A percentile compares a stretch with the other conserved stretches of the same genome.
Conservation (phyloP, 2,329 filamentous ascomycete genomes). For the Orbilia blumenaviensis region DNA sequence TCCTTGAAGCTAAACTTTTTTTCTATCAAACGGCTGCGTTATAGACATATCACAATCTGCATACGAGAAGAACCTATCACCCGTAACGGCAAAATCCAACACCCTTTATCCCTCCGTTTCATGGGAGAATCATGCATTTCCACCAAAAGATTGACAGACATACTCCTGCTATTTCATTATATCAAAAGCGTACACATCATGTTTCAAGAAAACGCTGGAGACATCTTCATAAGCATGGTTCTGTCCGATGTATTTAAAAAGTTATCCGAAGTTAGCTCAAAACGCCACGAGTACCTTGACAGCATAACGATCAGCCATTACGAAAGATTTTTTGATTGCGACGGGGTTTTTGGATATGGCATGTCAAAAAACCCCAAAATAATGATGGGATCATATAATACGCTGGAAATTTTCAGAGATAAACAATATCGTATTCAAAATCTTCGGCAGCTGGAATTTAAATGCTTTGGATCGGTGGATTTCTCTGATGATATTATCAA, state of each 20-base stretch:
- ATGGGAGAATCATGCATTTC: neutral
- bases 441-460: neutral
- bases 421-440: neutral
- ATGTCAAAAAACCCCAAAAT: no score
- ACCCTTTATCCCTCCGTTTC: no score
- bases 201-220: neutral
- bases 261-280: no score
- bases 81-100: no score
- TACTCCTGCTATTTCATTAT: neutral
- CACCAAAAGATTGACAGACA: neutral
- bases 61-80: neutral
- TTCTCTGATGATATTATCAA: neutral
- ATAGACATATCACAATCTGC: neutral
- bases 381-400: no score
- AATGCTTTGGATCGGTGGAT: neutral
- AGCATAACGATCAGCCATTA: neutral
- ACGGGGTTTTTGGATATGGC: no score
- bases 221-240: neutral
- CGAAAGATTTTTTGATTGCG: neutral
- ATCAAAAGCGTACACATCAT: neutral
- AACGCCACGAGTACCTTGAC: no score
- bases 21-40: no score
- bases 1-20: no score
- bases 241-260: neutral
- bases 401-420: neutral